phyloP scores from a whole-genome alignment of 2,329 filamentous ascomycete genomes.

The Sporothrix dimorphospora region DNA sequence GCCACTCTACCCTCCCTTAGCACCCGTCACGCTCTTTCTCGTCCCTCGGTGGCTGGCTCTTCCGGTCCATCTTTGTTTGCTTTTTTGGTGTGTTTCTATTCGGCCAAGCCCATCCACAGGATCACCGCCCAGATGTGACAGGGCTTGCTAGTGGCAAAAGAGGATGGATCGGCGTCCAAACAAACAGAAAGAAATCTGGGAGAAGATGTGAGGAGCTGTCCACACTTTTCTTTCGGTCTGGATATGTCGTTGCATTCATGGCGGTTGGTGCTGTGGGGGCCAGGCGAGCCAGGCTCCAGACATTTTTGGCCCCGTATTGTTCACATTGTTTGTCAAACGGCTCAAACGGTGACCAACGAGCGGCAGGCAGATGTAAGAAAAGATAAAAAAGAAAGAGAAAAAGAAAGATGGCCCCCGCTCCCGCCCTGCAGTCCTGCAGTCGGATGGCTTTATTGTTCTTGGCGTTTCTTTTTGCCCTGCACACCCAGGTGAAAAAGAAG shows the following conservation, averaged over 20 bases:
- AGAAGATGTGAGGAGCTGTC: neutral
- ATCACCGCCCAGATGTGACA: constrained; percentile 1
- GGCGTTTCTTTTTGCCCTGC: neutral
- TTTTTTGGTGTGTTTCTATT: neutral
- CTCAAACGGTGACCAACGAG: constrained; percentile 1
- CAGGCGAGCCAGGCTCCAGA: neutral
- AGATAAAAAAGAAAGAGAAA: neutral
- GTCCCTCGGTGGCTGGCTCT: neutral
- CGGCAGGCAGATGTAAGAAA: neutral
- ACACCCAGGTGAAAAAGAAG: too few species aligned
- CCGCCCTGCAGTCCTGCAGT: constrained; percentile 1
- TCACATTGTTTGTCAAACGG: constrained; percentile 1
- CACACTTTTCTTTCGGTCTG: neutral
- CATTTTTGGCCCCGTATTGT: constrained; percentile 6
- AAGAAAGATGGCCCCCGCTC: neutral
- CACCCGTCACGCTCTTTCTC: neutral
- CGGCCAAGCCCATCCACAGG: neutral
- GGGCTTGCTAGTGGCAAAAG: neutral
- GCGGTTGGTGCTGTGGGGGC: constrained; percentile 6
- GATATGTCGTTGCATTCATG: neutral
- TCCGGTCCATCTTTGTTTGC: neutral
- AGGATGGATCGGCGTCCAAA: neutral
- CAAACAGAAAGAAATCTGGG: neutral
- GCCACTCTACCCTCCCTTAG: constrained; percentile 6
- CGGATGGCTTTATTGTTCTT: neutral